phyloP scores from a whole-genome alignment of 257 asterid genomes.

The Ocimum tenuiflorum region DNA sequence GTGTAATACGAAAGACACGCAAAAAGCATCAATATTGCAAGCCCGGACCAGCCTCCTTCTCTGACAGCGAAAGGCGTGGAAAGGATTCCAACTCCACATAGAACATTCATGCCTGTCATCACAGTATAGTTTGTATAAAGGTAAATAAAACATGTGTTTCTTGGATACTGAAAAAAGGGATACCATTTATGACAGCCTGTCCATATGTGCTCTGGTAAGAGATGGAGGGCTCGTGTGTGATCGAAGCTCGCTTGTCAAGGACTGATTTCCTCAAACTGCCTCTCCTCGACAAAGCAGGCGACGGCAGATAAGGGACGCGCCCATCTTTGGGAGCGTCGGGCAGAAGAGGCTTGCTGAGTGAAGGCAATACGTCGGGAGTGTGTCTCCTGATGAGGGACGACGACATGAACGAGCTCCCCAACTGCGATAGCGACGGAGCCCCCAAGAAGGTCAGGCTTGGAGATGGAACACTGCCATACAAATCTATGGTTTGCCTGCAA shows the following conservation, averaged over 20 bases:
- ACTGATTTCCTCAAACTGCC: conserved; percentile 33
- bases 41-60: conserved; percentile 94
- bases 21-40: conserved; percentile 51
- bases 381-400: conserved; percentile 57
- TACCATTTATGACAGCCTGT: conserved; percentile 86
- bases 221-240: conserved; percentile 43
- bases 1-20: conserved; percentile 77
- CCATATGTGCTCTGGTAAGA: conserved; percentile 60
- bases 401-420: conserved; percentile 70
- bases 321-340: conserved; percentile 33
- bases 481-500: conserved; percentile 81
- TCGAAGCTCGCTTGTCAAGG: conserved; percentile 41
- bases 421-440: conserved; percentile 46
- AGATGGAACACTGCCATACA: conserved; percentile 76
- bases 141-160: background rate
- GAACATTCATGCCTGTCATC: conserved; percentile 65
- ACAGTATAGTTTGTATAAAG: background rate
- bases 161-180: background rate
- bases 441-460: conserved; percentile 63
- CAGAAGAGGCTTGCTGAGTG: conserved; percentile 57
- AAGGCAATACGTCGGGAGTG: conserved; percentile 63
- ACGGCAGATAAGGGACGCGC: conserved; percentile 39
- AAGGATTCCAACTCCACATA: conserved; percentile 94
- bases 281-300: conserved; percentile 52
- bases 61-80: conserved; percentile 88